Conservation (phyloP, 371 early-diverging fungal species). For the Mortierella sp. region DNA sequence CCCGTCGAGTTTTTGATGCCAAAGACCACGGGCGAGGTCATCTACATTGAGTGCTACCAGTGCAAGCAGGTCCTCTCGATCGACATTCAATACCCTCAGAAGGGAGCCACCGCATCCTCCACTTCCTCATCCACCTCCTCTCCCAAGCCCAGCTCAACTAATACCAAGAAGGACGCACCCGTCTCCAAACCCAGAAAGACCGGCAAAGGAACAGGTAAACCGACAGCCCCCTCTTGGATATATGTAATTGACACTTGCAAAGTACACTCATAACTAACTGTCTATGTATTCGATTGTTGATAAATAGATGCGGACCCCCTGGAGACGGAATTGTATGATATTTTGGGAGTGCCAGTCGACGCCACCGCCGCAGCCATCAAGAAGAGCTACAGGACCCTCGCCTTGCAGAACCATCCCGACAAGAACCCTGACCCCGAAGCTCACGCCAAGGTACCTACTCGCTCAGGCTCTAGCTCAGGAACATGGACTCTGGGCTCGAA, state of each 20-base stretch:
- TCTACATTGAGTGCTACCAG: slow-evolving; percentile 58
- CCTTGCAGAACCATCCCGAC: slow-evolving; percentile 96
- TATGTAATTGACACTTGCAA: not conserved
- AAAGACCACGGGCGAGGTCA: slow-evolving; percentile 55
- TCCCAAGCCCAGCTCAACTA: slow-evolving; percentile 17
- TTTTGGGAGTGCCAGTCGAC: slow-evolving; percentile 84
- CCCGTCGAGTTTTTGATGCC: slow-evolving; percentile 68
- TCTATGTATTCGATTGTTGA: not conserved
- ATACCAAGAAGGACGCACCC: slow-evolving; percentile 22
- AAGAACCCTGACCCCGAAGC: slow-evolving; percentile 91
- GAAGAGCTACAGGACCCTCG: slow-evolving; percentile 93
- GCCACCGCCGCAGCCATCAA: slow-evolving; percentile 94
- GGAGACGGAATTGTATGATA: slow-evolving; percentile 89
- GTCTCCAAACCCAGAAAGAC: slow-evolving; percentile 29
- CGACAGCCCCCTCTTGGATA: too few species aligned
- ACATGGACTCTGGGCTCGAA: too few species aligned
- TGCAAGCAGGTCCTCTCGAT: slow-evolving; percentile 56
- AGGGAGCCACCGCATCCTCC: slow-evolving; percentile 32
- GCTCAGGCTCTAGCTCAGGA: too few species aligned
- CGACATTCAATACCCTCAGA: slow-evolving; percentile 48
- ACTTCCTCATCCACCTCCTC: slow-evolving; percentile 15
- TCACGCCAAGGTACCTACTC: slow-evolving; percentile 80
- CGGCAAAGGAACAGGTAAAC: slow-evolving; percentile 48
- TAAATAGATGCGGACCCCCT: slow-evolving; percentile 76
- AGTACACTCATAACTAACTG: not conserved